Evolutionary conservation across 345 rosid species (phyloP), one percentile per base, ranked within the genome.

Genomic region (Lumnitzera littorea): DNA sequence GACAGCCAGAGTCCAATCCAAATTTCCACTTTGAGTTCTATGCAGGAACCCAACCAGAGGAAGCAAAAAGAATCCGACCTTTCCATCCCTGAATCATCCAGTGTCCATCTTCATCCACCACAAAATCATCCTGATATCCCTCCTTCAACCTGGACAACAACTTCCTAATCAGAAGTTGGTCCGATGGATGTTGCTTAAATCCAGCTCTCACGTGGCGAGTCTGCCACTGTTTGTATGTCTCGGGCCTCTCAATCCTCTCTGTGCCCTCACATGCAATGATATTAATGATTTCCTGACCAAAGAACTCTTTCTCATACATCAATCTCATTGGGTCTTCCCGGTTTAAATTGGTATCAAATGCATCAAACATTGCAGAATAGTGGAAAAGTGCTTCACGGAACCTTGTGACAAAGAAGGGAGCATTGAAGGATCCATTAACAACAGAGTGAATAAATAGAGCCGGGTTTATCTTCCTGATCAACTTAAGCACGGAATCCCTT

Each of bases 181-280:
- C 83, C 43, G 83, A 48, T 2, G 87, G 83, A 36, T 82, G 76
- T 58, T 76, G 80, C 76, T 51, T 85, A 70, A 90, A 87, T 61
- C 97, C 95, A 0, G 90, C 91, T 65, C 88, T 68, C 50, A 49
- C 64, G 48, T 56, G 70, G 55, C 97, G 70, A 2, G 52, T 68
- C 58, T 82, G 88, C 97, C 97, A 90, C 48, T 76, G 95, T 77
- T 87, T 90, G 72, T 84, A 87, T 1, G 83, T 80, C 82, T 90
- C 97, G 0, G 97, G 90, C 73, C 97, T 82, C 76, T 83, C 95
- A 1, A 83, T 76, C 73, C 97, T 83, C 70, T 82, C 96, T 11
- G 56, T 41, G 7, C 91, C 96, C 73, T 91, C 97, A 41, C 92
- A 85, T 23, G 97, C 89, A 48, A 91, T 72, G 5, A 79, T 84